phyloP scores from a whole-genome alignment of 352 stramenopile species.

The Phytophthora cajani region DNA sequence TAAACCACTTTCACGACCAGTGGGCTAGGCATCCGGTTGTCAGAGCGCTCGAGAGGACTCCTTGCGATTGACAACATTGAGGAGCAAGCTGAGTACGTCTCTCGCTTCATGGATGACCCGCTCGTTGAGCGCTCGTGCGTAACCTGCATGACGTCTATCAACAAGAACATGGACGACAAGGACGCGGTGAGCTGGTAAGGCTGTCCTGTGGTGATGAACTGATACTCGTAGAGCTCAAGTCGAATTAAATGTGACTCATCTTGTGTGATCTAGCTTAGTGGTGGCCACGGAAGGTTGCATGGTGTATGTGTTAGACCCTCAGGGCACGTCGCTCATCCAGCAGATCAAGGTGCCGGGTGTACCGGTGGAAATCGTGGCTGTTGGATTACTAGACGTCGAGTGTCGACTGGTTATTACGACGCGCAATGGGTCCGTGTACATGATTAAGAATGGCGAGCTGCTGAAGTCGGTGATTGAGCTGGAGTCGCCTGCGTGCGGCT shows the following conservation, averaged over 20 bases:
- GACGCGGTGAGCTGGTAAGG: slow-evolving; percentile 77
- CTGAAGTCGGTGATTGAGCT: slow-evolving; percentile 89
- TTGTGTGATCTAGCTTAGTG: slow-evolving; percentile 59
- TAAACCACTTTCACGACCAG: slow-evolving; percentile 27
- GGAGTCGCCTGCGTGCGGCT: slow-evolving; percentile 73
- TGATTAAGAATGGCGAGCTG: slow-evolving; percentile 92
- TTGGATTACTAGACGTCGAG: slow-evolving; percentile 82
- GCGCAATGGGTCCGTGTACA: slow-evolving; percentile 87
- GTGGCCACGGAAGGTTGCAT: slow-evolving; percentile 86
- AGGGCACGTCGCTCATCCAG: slow-evolving; percentile 75
- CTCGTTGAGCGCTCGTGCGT: slow-evolving; percentile 78
- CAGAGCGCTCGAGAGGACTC: slow-evolving; percentile 71
- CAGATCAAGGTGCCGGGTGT: slow-evolving; percentile 75
- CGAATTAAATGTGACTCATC: slow-evolving; percentile 10
- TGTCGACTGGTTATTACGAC: slow-evolving; percentile 88
- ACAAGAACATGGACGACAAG: slow-evolving; percentile 89
- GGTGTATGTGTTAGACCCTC: slow-evolving; percentile 79
- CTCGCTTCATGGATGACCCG: slow-evolving; percentile 79
- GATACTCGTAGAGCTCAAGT: not conserved
- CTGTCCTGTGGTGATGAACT: not conserved
- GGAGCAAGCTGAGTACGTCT: slow-evolving; percentile 84
- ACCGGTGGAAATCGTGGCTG: slow-evolving; percentile 79
- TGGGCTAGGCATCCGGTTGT: slow-evolving; percentile 69
- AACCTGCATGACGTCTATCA: slow-evolving; percentile 90
- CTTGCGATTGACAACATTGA: slow-evolving; percentile 85